Evolutionary conservation across 129 eudicot genomes (phyloP), one percentile per base, ranked within the genome.

Genomic region (Artemisia argyi): DNA sequence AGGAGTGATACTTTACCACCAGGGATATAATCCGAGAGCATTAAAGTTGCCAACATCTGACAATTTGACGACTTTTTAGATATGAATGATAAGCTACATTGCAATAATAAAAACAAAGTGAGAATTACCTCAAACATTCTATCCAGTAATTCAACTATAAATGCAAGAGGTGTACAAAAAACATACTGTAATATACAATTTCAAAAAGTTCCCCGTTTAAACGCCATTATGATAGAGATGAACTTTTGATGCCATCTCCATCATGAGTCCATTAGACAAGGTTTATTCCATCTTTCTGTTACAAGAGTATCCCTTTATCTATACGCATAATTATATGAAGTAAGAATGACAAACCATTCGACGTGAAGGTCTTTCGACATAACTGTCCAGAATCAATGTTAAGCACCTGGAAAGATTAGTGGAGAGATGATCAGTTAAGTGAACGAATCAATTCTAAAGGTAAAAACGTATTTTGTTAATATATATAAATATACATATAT

Each of bases 321-420:
- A 22, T 7, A 19, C 58, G 47, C 2, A 28, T 56, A 24, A 65
- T 61, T 57, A 81, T 51, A 46, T 47, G 35, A 79, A 66, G 57
- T 8, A 49, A 20, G n/a, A 39, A 72, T 13, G 55, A 50, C 72
- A 47, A 74, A 94, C 98, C 98, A 81, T 94, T 81, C 97, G 85
- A 32, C 98, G 91, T 26, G 98, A 94, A 68, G 79, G 85, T 68
- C 84, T 72, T 86, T 90, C 98, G 56, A 94, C 93, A 58, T 80
- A 73, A 53, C 66, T 63, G 76, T 94, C 83, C 24, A 90, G 80
- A 73, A 86, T 69, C 76, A 90, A 68, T 18, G 97, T 88, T 55
- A 88, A 71, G n/a, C n/a, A 78, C 97, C 97, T 90, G 83, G 49
- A 32, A 55, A 68, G 46, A 35, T 47, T 44, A 58, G 39, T 16